Conservation (phyloP, 257 asterid genomes). For the Lithospermum erythrorhizon region DNA sequence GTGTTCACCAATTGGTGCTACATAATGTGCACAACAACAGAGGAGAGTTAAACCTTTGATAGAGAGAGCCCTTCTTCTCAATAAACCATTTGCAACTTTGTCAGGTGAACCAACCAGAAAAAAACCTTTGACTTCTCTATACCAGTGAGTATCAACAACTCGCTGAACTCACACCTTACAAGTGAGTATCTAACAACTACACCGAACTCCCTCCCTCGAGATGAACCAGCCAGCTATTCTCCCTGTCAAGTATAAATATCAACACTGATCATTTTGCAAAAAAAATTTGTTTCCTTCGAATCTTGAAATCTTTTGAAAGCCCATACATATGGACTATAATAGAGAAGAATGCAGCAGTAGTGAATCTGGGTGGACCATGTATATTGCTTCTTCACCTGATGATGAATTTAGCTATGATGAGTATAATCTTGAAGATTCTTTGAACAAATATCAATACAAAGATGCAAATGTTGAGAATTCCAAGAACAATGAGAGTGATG, state of each 20-base stretch:
- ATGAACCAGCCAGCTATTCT: not conserved
- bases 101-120: too few species aligned
- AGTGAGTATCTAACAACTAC: too few species aligned
- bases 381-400: conserved; percentile 51
- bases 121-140: too few species aligned
- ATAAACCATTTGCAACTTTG: not conserved
- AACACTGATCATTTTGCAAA: conserved; percentile 1
- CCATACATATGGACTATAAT: conserved; percentile 54
- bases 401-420: conserved; percentile 17
- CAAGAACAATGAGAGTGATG: conserved; percentile 53
- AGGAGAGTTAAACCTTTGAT: not conserved
- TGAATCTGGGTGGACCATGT: conserved; percentile 92
- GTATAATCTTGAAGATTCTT: conserved; percentile 13
- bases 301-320: conserved; percentile 6
- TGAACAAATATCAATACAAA: conserved; percentile 10
- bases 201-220: too few species aligned
- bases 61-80: not conserved
- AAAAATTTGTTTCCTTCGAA: conserved; percentile 9
- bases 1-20: not conserved
- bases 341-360: conserved; percentile 77
- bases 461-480: conserved; percentile 2
- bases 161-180: too few species aligned
- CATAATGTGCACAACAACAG: conserved; percentile 3
- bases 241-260: not conserved
- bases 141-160: too few species aligned